These are phyloP conservation scores for Leishmania lainsoni DNA, from an alignment of 208 protist species.

Conservation along the genomic window DNA sequence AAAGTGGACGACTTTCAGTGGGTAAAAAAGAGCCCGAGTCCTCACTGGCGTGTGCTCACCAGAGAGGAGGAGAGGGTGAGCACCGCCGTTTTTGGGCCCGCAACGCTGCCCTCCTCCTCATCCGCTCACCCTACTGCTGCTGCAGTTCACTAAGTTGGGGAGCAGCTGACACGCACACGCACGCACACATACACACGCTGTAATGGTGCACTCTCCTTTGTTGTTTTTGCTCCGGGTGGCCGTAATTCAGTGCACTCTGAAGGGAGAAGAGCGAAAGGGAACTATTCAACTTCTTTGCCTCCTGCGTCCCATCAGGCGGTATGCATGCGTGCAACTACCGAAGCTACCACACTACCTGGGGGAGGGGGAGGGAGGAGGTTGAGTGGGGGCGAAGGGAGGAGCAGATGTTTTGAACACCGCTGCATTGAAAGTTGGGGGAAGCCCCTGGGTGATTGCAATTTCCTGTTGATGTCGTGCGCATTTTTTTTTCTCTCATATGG, in stretches of 20 bases:
- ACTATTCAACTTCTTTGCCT: not conserved
- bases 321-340: not conserved
- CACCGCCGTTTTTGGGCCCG: constrained; percentile 23
- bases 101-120: not conserved
- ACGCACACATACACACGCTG: not conserved
- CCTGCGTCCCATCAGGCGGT: not conserved
- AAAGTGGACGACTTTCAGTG: constrained; percentile 89
- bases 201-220: not conserved
- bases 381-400: too few relatives aligned
- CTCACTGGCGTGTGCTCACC: constrained; percentile 77
- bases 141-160: not conserved
- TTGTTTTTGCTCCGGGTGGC: not conserved
- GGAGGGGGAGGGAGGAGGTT: not conserved
- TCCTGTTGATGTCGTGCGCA: not conserved
- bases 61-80: constrained; percentile 32
- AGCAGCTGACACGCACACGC: not conserved
- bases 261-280: not conserved
- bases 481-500: not conserved
- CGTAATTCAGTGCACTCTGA: not conserved
- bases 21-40: constrained; percentile 77
- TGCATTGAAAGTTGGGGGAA: not conserved
- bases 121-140: not conserved
- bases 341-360: not conserved
- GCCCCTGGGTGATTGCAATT: not conserved
- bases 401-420: not conserved